phyloP scores from a whole-genome alignment of 2,329 filamentous ascomycete species.

The Colletotrichum endophyticum region DNA sequence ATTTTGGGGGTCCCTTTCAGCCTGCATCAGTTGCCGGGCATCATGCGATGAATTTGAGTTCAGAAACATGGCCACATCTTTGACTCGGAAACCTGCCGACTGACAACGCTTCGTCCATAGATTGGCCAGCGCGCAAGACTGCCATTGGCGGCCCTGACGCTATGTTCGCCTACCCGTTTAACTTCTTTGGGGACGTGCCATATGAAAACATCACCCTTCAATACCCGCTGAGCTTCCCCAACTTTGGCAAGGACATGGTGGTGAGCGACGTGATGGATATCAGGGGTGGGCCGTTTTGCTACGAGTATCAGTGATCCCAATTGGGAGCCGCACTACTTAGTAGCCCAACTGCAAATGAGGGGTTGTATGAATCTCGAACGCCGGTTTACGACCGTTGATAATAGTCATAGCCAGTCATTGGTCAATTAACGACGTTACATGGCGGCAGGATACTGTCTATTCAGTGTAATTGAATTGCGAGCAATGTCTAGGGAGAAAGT shows the following conservation, averaged over 20 bases:
- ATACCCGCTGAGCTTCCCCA: background rate
- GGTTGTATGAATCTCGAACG: background rate
- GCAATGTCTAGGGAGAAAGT: too few relatives aligned
- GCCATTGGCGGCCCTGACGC: background rate
- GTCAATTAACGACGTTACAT: too few relatives aligned
- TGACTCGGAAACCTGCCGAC: background rate
- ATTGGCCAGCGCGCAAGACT: background rate
- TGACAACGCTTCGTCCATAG: background rate
- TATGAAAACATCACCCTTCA: background rate
- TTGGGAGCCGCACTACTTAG: background rate
- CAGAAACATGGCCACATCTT: fast-evolving
- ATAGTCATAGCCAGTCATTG: background rate
- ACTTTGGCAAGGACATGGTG: background rate
- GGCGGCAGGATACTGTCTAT: too few relatives aligned
- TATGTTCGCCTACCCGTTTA: background rate
- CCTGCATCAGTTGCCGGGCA: too few relatives aligned
- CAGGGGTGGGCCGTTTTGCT: constrained; percentile 22
- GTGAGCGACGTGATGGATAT: constrained; percentile 32
- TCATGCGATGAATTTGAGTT: background rate
- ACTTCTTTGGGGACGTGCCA: background rate
- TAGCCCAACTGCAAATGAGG: too few relatives aligned
- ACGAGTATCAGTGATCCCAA: constrained; percentile 22
- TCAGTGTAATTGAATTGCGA: too few relatives aligned
- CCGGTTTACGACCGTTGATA: background rate
- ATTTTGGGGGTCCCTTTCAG: too few relatives aligned